Conservation (phyloP, 306 rosid species). For the Oemleria cerasiformis region DNA sequence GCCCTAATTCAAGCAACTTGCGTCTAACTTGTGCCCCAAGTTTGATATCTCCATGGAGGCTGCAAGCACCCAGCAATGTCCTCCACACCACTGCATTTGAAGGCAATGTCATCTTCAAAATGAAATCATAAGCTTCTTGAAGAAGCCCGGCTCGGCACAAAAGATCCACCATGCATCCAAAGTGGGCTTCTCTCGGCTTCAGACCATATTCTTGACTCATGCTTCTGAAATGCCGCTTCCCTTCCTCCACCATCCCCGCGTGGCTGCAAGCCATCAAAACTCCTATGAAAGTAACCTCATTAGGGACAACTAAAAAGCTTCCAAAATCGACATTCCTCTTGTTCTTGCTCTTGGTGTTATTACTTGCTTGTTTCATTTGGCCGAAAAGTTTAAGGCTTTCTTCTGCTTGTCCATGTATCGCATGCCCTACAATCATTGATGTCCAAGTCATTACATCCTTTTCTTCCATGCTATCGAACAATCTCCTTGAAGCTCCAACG, state of each 20-base stretch:
- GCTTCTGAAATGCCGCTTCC: slow-evolving; percentile 48
- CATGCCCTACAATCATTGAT: slow-evolving; percentile 65
- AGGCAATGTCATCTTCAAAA: slow-evolving; percentile 33
- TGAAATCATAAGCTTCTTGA: slow-evolving; percentile 48
- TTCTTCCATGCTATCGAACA: slow-evolving; percentile 42
- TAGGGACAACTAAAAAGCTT: slow-evolving; percentile 22
- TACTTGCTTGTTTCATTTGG: slow-evolving; percentile 22
- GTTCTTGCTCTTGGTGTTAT: neutral
- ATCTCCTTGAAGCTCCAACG: slow-evolving; percentile 37
- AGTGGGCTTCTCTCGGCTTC: slow-evolving; percentile 50
- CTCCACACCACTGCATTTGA: slow-evolving; percentile 53
- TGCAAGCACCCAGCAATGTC: slow-evolving; percentile 54
- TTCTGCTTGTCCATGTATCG: slow-evolving; percentile 54
- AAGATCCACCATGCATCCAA: slow-evolving; percentile 71
- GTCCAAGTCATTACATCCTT: slow-evolving; percentile 69
- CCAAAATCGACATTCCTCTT: slow-evolving; percentile 15
- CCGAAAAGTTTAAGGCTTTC: slow-evolving; percentile 33
- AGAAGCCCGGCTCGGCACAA: slow-evolving; percentile 52
- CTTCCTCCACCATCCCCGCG: slow-evolving; percentile 62
- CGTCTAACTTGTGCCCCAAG: slow-evolving; percentile 39
- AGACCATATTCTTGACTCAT: slow-evolving; percentile 46
- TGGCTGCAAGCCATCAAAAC: slow-evolving; percentile 77
- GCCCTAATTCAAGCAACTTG: slow-evolving; percentile 46
- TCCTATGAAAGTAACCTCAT: slow-evolving; percentile 60
- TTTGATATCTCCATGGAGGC: slow-evolving; percentile 45